phyloP scores from a whole-genome alignment of 2,329 filamentous ascomycete genomes.

The Phyllachora maydis region DNA sequence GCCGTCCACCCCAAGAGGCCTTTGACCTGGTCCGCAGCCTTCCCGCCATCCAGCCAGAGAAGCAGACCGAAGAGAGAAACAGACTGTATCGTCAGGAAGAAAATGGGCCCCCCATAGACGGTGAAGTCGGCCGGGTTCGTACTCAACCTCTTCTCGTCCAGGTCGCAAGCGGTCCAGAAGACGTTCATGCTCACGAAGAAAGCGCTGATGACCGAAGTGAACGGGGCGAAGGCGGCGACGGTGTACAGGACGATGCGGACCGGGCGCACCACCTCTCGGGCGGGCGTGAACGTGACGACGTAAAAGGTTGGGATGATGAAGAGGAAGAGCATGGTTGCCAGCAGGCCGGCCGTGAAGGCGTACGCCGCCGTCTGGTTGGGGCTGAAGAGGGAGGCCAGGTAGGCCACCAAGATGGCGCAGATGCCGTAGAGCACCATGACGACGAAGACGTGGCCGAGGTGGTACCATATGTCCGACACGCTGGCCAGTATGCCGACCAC shows the following conservation, averaged over 20 bases:
- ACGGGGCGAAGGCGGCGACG: constrained; percentile 53
- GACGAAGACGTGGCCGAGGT: constrained; percentile 62
- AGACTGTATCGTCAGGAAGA: constrained; percentile 62
- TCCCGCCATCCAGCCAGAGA: constrained; percentile 64
- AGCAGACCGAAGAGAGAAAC: constrained; percentile 50
- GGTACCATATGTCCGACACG: constrained; percentile 49
- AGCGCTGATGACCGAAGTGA: constrained; percentile 53
- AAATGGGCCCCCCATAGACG: constrained; percentile 65
- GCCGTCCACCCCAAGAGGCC: too few species aligned
- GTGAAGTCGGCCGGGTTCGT: constrained; percentile 49
- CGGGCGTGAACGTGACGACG: constrained; percentile 54
- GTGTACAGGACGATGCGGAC: constrained; percentile 56
- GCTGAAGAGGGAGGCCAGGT: constrained; percentile 63
- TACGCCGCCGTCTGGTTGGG: constrained; percentile 67
- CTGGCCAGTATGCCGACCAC: constrained; percentile 49
- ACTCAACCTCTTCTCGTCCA: constrained; percentile 36
- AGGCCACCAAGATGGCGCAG: constrained; percentile 54
- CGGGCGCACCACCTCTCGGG: constrained; percentile 44
- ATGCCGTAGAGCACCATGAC: constrained; percentile 67
- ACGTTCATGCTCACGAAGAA: constrained; percentile 65
- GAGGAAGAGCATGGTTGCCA: constrained; percentile 49
- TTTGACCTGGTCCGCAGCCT: too few species aligned
- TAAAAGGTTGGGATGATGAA: constrained; percentile 54
- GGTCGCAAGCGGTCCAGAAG: constrained; percentile 61
- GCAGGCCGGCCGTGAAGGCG: constrained; percentile 59